These are phyloP conservation scores for Myriosclerotinia curreyana DNA, from an alignment of 2,329 filamentous ascomycete genomes.

Conservation along the genomic window DNA sequence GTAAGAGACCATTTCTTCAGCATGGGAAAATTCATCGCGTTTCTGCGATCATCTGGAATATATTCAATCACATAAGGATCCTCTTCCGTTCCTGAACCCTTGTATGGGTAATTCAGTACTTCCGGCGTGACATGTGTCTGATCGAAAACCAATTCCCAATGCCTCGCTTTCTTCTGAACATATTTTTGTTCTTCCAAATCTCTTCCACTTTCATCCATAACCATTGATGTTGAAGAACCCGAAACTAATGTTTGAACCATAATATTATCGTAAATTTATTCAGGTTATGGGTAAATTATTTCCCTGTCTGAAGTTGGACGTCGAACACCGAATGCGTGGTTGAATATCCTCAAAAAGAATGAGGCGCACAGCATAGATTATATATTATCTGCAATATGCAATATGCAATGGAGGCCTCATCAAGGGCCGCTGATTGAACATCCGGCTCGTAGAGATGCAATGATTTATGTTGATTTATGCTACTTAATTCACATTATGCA, in stretches of 20 bases:
- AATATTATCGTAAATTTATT: conserved; percentile 7
- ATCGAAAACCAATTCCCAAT: conserved; percentile 46
- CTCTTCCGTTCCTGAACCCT: conserved; percentile 43
- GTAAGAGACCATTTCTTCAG: conserved; percentile 44
- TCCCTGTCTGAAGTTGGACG: not conserved
- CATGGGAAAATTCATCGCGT: conserved; percentile 41
- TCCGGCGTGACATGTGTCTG: conserved; percentile 47
- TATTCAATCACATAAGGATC: conserved; percentile 46
- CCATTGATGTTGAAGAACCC: conserved; percentile 23
- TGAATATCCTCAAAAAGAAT: not conserved
- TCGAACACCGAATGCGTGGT: not conserved
- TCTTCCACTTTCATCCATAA: conserved; percentile 2
- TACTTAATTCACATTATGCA: conserved; percentile 7
- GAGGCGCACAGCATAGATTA: conserved; percentile 1
- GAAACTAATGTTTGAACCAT: conserved; percentile 20
- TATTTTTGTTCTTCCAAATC: conserved; percentile 30
- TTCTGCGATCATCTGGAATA: conserved; percentile 44
- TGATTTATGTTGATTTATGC: conserved; percentile 2
- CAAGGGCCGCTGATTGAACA: not conserved
- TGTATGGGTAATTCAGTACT: conserved; percentile 44
- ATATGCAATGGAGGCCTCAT: not conserved
- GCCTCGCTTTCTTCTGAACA: conserved; percentile 26
- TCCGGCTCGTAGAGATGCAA: not conserved
- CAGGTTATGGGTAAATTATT: not conserved
- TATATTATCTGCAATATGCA: not conserved